A percentile compares a stretch with the other conserved stretches of the same genome.
These are phyloP conservation scores for Sporothrix luriei DNA, from an alignment of 2,329 filamentous ascomycete species.

Conservation along the genomic window DNA sequence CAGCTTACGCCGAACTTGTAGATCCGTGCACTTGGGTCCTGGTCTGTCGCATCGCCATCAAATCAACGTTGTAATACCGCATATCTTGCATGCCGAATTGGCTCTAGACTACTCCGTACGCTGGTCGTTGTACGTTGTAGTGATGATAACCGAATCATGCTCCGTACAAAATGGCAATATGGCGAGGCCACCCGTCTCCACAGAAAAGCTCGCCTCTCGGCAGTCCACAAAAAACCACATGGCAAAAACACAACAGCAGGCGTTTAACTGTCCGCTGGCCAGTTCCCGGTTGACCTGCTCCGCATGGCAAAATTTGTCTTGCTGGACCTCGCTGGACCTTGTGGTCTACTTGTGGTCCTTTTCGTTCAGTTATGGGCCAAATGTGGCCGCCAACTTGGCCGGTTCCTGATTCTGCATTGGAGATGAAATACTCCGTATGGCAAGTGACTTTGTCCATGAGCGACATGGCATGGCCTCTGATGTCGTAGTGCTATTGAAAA, in stretches of 20 bases:
- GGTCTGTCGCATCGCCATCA: background rate
- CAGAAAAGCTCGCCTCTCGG: slow-evolving; percentile 4
- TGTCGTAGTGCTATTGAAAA: background rate
- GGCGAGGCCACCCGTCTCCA: background rate
- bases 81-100: background rate
- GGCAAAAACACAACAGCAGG: slow-evolving; percentile 14
- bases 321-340: background rate
- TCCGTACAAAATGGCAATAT: background rate
- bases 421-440: no score
- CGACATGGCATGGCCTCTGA: background rate
- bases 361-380: no score
- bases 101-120: background rate
- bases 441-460: no score
- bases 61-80: background rate
- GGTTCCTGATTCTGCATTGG: background rate
- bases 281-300: background rate
- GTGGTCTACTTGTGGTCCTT: background rate
- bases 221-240: slow-evolving; percentile 27
- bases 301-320: background rate
- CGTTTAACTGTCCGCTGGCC: no score
- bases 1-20: no score
- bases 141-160: no score
- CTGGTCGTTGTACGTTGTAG: no score
- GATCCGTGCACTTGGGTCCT: no score
- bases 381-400: no score